Evolutionary conservation across 2,329 filamentous ascomycete species (phyloP).

Genomic region (Pseudopyrenochaeta lycopersici): DNA sequence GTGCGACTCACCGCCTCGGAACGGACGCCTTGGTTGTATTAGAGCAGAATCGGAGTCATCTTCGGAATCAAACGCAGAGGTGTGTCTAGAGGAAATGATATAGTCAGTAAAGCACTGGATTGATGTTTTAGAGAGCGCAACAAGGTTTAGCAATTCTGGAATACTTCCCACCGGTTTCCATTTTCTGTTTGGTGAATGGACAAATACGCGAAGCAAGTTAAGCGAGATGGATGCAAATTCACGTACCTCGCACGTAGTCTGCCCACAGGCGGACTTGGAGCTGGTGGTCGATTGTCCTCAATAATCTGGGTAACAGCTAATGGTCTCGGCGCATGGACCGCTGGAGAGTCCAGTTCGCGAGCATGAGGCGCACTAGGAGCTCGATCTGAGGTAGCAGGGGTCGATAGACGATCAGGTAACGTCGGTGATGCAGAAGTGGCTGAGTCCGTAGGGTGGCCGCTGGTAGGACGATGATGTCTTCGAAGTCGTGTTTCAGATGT

Average conservation of each 20-base stretch:
- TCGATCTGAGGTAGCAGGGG: too few relatives aligned
- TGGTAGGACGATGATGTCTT: too few relatives aligned
- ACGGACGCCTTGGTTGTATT: constrained; percentile 36
- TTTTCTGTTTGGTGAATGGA: not conserved
- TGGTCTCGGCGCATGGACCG: constrained; percentile 20
- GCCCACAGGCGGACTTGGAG: constrained; percentile 45
- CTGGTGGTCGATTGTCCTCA: constrained; percentile 44
- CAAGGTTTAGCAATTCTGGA: not conserved
- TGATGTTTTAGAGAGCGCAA: not conserved
- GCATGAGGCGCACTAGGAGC: constrained; percentile 28
- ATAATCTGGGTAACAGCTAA: constrained; percentile 28
- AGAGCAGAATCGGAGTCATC: constrained; percentile 44
- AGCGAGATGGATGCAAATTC: constrained; percentile 1
- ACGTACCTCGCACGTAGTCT: constrained; percentile 33
- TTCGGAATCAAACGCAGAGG: constrained; percentile 42
- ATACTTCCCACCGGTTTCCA: not conserved
- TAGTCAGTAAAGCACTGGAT: constrained; percentile 5
- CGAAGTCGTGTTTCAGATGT: too few relatives aligned
- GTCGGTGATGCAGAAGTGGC: constrained; percentile 25
- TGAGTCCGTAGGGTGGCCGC: not conserved
- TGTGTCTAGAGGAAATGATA: constrained; percentile 26
- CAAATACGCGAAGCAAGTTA: not conserved
- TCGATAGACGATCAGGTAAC: constrained; percentile 1
- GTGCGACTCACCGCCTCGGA: constrained; percentile 41
- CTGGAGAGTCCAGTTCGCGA: not conserved